phyloP scores from a whole-genome alignment of 2,329 filamentous ascomycete species.

The Pleoardoris graminearum region DNA sequence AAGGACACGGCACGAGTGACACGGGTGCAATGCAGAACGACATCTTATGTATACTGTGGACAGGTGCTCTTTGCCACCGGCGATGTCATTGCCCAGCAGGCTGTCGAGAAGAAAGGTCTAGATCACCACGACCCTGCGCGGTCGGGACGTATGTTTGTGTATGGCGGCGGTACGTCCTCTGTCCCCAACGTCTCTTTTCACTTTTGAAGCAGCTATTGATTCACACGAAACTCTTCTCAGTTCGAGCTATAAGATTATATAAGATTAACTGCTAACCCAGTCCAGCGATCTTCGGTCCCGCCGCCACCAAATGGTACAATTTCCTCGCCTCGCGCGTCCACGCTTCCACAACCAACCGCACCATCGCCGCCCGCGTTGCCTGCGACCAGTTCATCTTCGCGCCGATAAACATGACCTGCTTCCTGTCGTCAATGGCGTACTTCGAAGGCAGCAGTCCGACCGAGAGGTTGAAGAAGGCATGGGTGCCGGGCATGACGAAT shows the following conservation, averaged over 20 bases:
- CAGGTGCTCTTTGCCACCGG: constrained; percentile 87
- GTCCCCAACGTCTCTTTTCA: neutral
- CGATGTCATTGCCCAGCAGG: constrained; percentile 88
- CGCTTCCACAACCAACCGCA: constrained; percentile 65
- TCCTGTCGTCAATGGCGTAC: constrained; percentile 82
- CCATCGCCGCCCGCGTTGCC: constrained; percentile 76
- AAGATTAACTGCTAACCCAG: constrained; percentile 7
- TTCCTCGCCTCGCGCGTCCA: constrained; percentile 73
- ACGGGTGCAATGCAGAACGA: neutral
- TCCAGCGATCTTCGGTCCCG: constrained; percentile 80
- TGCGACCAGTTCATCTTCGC: constrained; percentile 81
- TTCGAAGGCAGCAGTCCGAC: constrained; percentile 68
- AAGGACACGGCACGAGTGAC: neutral
- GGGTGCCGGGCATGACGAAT: constrained; percentile 71
- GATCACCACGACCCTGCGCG: constrained; percentile 72
- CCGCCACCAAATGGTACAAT: constrained; percentile 83
- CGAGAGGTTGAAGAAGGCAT: constrained; percentile 74
- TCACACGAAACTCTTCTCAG: too few relatives aligned
- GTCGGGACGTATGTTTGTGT: constrained; percentile 77
- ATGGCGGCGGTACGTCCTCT: constrained; percentile 69
- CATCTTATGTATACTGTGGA: neutral
- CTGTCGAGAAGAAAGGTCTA: constrained; percentile 78
- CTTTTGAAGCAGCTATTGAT: constrained; percentile 6
- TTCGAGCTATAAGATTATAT: too few relatives aligned
- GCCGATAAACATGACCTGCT: constrained; percentile 76